A percentile compares a stretch with the other conserved stretches of the same genome.
phyloP scores from a whole-genome alignment of 495 filamentous ascomycete genomes.

The Wilcoxina mikolae region DNA sequence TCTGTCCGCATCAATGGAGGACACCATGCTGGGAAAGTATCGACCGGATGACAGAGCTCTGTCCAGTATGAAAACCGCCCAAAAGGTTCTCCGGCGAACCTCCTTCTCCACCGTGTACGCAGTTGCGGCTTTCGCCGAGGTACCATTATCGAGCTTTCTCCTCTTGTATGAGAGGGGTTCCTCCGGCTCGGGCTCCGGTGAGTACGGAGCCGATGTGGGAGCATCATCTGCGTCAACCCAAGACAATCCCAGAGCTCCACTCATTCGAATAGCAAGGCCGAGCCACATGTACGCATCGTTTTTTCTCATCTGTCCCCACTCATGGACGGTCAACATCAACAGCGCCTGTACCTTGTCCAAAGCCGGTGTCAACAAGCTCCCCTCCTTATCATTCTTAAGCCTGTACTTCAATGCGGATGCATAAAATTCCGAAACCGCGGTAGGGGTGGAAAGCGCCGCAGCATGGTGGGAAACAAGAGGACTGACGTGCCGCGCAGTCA shows the following conservation, averaged over 20 bases:
- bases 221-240: constrained; percentile 25
- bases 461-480: constrained; percentile 52
- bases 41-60: constrained; percentile 63
- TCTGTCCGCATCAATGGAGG: constrained; percentile 23
- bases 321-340: constrained; percentile 70
- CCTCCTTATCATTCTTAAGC: constrained; percentile 24
- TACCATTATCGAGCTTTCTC: constrained; percentile 21
- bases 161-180: constrained; percentile 6
- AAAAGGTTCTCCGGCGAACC: constrained; percentile 67
- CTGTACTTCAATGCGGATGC: constrained; percentile 45
- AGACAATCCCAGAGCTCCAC: constrained; percentile 20
- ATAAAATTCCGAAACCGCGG: constrained; percentile 65
- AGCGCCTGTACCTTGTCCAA: constrained; percentile 62
- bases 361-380: constrained; percentile 40
- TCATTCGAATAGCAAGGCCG: constrained; percentile 56
- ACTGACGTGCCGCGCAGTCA: constrained; percentile 66
- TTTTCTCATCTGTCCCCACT: constrained; percentile 65
- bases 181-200: constrained; percentile 3
- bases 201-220: background rate
- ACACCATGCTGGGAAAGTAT: constrained; percentile 18
- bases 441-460: constrained; percentile 38
- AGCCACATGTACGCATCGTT: constrained; percentile 65
- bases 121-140: constrained; percentile 25
- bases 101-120: constrained; percentile 47
- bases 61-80: constrained; percentile 73